Evolutionary conservation across 2,329 filamentous ascomycete species (phyloP).

Genomic region (Mycocentrospora acerina): DNA sequence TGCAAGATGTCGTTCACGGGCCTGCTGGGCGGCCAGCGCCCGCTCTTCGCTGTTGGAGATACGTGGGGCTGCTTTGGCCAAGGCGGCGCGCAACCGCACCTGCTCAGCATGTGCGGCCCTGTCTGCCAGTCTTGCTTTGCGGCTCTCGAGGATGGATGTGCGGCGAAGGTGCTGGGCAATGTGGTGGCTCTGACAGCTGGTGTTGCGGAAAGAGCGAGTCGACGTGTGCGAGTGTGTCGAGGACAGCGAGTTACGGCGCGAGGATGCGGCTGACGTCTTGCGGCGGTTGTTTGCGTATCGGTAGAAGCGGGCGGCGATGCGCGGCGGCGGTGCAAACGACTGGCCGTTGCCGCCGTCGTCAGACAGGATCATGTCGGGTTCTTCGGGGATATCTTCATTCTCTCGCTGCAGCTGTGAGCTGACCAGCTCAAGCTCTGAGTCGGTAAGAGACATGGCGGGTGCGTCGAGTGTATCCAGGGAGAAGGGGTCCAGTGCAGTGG

Average conservation of each 20-base stretch:
- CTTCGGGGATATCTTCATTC: slow-evolving; percentile 46
- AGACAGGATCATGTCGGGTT: slow-evolving; percentile 44
- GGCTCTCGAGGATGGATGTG: slow-evolving; percentile 77
- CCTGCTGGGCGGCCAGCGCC: slow-evolving; percentile 74
- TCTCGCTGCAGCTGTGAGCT: slow-evolving; percentile 28
- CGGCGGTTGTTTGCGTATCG: slow-evolving; percentile 64
- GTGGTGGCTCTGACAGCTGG: slow-evolving; percentile 70
- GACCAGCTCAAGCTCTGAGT: slow-evolving; percentile 36
- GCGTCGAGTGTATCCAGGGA: slow-evolving; percentile 19
- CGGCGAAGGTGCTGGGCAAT: slow-evolving; percentile 77
- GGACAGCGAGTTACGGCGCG: slow-evolving; percentile 76
- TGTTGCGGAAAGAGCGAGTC: slow-evolving; percentile 54
- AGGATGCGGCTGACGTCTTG: slow-evolving; percentile 75
- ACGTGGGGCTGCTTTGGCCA: slow-evolving; percentile 70
- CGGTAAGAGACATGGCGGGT: slow-evolving; percentile 34
- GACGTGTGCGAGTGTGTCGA: slow-evolving; percentile 73
- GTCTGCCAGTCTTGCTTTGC: slow-evolving; percentile 77
- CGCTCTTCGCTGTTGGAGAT: slow-evolving; percentile 71
- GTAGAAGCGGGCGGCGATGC: slow-evolving; percentile 78
- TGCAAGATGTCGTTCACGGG: slow-evolving; percentile 76
- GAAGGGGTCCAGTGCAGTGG: slow-evolving; percentile 13
- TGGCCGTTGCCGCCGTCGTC: slow-evolving; percentile 42
- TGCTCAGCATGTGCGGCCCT: slow-evolving; percentile 81
- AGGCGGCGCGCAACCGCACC: slow-evolving; percentile 72
- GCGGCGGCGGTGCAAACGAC: slow-evolving; percentile 67